These are phyloP conservation scores for Pilasporangium apinafurcum DNA, from an alignment of 352 stramenopile species.

Conservation along the genomic window DNA sequence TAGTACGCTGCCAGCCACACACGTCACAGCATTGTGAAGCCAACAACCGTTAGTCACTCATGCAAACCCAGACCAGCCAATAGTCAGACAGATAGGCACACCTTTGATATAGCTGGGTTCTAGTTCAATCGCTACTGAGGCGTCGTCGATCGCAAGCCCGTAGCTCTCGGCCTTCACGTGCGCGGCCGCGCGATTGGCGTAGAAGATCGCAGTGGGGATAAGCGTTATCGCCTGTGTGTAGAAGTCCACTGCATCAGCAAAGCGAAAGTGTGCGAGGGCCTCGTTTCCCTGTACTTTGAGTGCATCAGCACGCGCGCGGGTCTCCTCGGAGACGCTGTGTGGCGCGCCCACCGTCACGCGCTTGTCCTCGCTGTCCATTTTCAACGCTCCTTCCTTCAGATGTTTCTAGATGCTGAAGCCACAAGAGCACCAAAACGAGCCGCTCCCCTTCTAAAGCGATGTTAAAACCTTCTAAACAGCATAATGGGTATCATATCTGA, in stretches of 20 bases:
- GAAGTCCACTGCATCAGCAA: conserved; percentile 69
- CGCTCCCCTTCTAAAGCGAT: neutral
- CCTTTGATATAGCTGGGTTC: conserved; percentile 96
- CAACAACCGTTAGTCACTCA: neutral
- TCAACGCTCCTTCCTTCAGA: conserved; percentile 1
- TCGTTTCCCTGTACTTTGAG: conserved; percentile 86
- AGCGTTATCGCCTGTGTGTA: conserved; percentile 90
- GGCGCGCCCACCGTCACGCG: conserved; percentile 37
- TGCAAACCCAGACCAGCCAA: neutral
- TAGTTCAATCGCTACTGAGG: conserved; percentile 90
- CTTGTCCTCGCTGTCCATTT: conserved; percentile 26
- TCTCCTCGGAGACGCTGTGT: conserved; percentile 61
- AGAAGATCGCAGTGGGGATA: conserved; percentile 88
- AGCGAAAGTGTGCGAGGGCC: conserved; percentile 76
- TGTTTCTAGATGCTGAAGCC: neutral
- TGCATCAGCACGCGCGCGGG: conserved; percentile 52
- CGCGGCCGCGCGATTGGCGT: conserved; percentile 92
- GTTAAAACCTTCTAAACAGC: neutral
- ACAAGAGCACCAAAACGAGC: too few relatives aligned
- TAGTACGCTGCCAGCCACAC: conserved; percentile 88
- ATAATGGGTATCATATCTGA: too few relatives aligned
- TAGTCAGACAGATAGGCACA: conserved; percentile 4
- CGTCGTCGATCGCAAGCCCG: conserved; percentile 95
- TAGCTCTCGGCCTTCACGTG: conserved; percentile 99
- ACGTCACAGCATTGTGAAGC: neutral